Percentiles rank a stretch among this genome's conserved stretches.
These are phyloP conservation scores for Viridothelium virens DNA, from an alignment of 495 filamentous ascomycete species.

Conservation along the genomic window DNA sequence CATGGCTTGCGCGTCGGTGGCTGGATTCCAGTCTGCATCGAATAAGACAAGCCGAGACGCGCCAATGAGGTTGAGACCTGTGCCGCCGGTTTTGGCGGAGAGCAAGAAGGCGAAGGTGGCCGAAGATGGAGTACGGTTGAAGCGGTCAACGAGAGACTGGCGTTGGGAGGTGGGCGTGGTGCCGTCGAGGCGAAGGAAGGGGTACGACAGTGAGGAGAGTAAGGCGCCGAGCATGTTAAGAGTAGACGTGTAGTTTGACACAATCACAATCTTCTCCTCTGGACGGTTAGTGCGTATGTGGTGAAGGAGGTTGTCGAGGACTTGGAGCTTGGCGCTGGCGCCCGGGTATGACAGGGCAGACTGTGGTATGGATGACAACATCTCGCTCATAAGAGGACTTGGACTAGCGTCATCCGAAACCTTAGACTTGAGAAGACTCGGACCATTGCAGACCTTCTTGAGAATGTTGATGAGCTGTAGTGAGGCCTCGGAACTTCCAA, in stretches of 20 bases:
- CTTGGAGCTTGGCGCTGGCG: constrained; percentile 62
- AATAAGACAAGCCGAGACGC: constrained; percentile 70
- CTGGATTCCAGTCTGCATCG: constrained; percentile 79
- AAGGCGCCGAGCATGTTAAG: constrained; percentile 61
- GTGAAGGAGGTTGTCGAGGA: constrained; percentile 61
- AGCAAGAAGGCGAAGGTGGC: constrained; percentile 67
- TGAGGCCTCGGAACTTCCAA: constrained; percentile 61
- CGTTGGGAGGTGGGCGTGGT: constrained; percentile 60
- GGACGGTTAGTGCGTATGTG: constrained; percentile 50
- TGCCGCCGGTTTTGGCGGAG: constrained; percentile 70
- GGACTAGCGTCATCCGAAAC: constrained; percentile 32
- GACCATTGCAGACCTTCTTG: constrained; percentile 79
- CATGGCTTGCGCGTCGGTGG: constrained; percentile 79
- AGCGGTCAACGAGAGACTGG: constrained; percentile 67
- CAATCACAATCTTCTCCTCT: constrained; percentile 67
- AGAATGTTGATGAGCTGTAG: constrained; percentile 70
- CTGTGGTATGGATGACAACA: constrained; percentile 53
- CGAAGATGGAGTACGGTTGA: constrained; percentile 54
- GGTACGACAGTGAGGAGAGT: constrained; percentile 54
- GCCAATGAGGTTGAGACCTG: constrained; percentile 70
- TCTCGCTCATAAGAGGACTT: constrained; percentile 36
- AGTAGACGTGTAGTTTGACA: constrained; percentile 76
- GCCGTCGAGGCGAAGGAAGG: constrained; percentile 67
- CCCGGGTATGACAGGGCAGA: constrained; percentile 51
- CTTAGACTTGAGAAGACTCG: constrained; percentile 52